Percentiles rank a stretch among this genome's conserved stretches.
phyloP scores from a whole-genome alignment of 306 rosid species.

The Ceratonia siliqua region DNA sequence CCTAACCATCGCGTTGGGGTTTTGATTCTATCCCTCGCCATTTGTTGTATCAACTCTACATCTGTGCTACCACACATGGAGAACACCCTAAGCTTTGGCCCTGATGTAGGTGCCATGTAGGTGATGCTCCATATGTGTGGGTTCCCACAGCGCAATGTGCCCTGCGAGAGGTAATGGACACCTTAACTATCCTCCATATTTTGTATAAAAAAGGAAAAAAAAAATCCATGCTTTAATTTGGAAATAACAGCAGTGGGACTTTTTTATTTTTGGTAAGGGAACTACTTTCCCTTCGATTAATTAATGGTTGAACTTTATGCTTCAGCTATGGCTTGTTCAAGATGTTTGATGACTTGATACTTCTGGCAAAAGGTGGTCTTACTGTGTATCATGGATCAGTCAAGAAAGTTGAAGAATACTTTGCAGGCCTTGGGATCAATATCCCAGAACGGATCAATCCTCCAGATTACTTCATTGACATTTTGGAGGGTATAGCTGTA shows the following conservation, averaged over 20 bases:
- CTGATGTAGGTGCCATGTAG: no score
- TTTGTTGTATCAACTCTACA: no score
- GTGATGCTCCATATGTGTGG: no score
- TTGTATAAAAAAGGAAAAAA: no score
- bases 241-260: background rate
- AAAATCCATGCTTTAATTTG: background rate
- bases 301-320: constrained; percentile 31
- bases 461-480: constrained; percentile 90
- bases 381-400: constrained; percentile 90
- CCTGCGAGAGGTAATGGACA: no score
- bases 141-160: no score
- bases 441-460: constrained; percentile 90
- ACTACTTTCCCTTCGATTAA: constrained; percentile 21
- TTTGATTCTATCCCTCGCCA: no score
- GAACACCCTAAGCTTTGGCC: no score
- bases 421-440: constrained; percentile 71
- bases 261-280: background rate
- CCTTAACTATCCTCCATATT: no score
- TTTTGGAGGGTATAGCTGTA: constrained; percentile 76
- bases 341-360: constrained; percentile 96
- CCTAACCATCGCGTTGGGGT: no score
- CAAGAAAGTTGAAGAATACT: constrained; percentile 81
- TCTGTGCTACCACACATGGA: no score
- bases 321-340: constrained; percentile 92
- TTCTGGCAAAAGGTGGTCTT: constrained; percentile 97